Evolutionary conservation across 2,329 filamentous ascomycete species (phyloP).

Genomic region (Didymella segeticola): DNA sequence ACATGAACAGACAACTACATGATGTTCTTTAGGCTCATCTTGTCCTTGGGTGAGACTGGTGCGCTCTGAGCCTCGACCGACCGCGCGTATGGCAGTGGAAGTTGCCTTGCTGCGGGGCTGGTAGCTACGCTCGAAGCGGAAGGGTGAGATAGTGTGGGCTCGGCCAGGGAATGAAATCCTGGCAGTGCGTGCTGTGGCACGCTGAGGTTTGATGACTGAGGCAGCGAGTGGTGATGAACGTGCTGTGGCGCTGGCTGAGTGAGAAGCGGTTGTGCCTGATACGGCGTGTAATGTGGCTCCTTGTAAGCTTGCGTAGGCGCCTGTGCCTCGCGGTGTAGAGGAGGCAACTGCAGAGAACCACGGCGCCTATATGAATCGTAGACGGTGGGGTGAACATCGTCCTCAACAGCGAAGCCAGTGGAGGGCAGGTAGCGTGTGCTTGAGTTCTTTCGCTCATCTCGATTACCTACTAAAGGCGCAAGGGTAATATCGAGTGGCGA

Average conservation of each 20-base stretch:
- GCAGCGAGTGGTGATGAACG: slow-evolving; percentile 42
- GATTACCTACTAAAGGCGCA: slow-evolving; percentile 44
- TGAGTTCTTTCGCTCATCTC: slow-evolving; percentile 48
- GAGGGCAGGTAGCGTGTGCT: slow-evolving; percentile 47
- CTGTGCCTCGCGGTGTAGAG: slow-evolving; percentile 36
- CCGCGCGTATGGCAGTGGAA: slow-evolving; percentile 40
- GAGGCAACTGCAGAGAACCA: slow-evolving; percentile 45
- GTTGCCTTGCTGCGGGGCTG: slow-evolving; percentile 42
- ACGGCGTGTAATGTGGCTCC: slow-evolving; percentile 31
- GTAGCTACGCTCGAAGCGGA: slow-evolving; percentile 28
- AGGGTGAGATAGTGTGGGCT: slow-evolving; percentile 37
- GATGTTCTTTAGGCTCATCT: slow-evolving; percentile 46
- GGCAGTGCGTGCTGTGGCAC: slow-evolving; percentile 41
- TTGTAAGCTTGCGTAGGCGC: slow-evolving; percentile 24
- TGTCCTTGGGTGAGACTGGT: slow-evolving; percentile 43
- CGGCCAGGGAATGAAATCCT: slow-evolving; percentile 41
- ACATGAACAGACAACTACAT: slow-evolving; percentile 37
- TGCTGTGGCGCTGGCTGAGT: slow-evolving; percentile 41
- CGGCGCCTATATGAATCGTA: slow-evolving; percentile 39
- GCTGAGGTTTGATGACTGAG: slow-evolving; percentile 32
- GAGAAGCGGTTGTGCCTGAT: slow-evolving; percentile 37
- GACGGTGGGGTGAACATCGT: slow-evolving; percentile 36
- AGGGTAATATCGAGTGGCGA: slow-evolving; percentile 55
- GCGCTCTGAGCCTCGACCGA: slow-evolving; percentile 37
- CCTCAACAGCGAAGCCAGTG: slow-evolving; percentile 48